These are phyloP conservation scores for Solanum rostratum DNA, from an alignment of 257 asterid species.

Conservation along the genomic window DNA sequence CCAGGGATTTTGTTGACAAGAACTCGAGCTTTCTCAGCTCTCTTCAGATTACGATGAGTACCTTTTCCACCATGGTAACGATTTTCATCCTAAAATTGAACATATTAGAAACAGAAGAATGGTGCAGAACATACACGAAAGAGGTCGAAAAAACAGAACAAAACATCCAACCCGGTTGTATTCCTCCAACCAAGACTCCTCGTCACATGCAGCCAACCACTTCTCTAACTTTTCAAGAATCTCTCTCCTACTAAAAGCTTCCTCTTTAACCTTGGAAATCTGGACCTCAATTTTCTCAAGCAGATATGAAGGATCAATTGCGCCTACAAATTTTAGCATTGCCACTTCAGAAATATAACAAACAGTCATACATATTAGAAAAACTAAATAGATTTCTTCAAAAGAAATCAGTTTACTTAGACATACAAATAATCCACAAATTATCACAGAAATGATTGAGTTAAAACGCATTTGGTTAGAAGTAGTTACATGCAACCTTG, in stretches of 20 bases:
- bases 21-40: conserved; percentile 93
- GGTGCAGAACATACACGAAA: neutral
- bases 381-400: neutral
- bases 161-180: conserved; percentile 64
- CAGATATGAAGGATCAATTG: conserved; percentile 43
- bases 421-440: neutral
- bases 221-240: conserved; percentile 81
- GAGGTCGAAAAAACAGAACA: neutral
- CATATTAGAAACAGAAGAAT: neutral
- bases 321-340: conserved; percentile 26
- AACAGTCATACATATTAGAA: neutral
- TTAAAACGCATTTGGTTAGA: neutral
- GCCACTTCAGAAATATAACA: neutral
- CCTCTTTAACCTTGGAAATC: conserved; percentile 62
- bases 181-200: conserved; percentile 93
- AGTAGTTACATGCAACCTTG: neutral
- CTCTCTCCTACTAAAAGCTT: conserved; percentile 70
- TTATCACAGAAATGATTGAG: neutral
- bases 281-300: conserved; percentile 61
- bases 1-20: conserved; percentile 89
- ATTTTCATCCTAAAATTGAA: conserved; percentile 58
- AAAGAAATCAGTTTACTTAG: neutral
- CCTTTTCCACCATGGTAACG: conserved; percentile 93
- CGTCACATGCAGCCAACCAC: conserved; percentile 85
- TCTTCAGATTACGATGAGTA: conserved; percentile 71